phyloP scores from a whole-genome alignment of 2,329 filamentous ascomycete genomes.

The Cladosporium phlei region DNA sequence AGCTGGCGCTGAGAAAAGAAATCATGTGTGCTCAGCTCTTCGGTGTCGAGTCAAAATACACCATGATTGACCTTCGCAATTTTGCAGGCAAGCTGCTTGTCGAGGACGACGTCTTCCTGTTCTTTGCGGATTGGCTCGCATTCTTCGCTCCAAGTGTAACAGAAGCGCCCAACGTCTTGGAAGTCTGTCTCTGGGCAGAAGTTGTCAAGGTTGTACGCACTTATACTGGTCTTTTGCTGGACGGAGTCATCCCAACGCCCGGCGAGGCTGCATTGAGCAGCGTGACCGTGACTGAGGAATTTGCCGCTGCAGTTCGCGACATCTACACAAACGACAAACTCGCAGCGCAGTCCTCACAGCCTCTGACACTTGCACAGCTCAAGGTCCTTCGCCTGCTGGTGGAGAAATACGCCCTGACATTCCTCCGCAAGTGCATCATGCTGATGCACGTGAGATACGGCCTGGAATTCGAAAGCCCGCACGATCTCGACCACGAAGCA shows the following conservation, averaged over 20 bases:
- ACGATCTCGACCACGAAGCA: slow-evolving; percentile 23
- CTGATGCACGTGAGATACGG: slow-evolving; percentile 85
- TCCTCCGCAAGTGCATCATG: slow-evolving; percentile 78
- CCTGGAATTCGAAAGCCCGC: slow-evolving; percentile 73
- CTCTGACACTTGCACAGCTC: slow-evolving; percentile 20
- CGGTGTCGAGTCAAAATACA: slow-evolving; percentile 22
- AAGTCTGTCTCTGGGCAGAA: slow-evolving; percentile 85
- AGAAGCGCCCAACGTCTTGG: slow-evolving; percentile 56
- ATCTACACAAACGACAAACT: not conserved
- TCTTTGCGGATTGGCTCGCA: slow-evolving; percentile 62
- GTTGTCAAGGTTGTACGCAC: slow-evolving; percentile 73
- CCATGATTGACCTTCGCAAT: slow-evolving; percentile 21
- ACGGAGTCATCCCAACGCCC: slow-evolving; percentile 6
- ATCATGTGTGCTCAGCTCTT: slow-evolving; percentile 29
- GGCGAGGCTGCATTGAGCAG: slow-evolving; percentile 17
- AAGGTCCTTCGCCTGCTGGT: slow-evolving; percentile 41
- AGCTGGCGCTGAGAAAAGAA: slow-evolving; percentile 29
- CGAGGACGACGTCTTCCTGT: slow-evolving; percentile 67
- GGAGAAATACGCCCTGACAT: slow-evolving; percentile 80
- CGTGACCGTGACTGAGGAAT: slow-evolving; percentile 22
- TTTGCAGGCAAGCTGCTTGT: slow-evolving; percentile 48
- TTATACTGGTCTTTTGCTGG: slow-evolving; percentile 35
- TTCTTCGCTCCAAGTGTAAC: slow-evolving; percentile 27
- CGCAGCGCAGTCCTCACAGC: not conserved
- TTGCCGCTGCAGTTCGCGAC: slow-evolving; percentile 3